Evolutionary conservation across 371 early-diverging fungal species (phyloP), one percentile per base, ranked within the genome.

Genomic region (Massospora cicadina): DNA sequence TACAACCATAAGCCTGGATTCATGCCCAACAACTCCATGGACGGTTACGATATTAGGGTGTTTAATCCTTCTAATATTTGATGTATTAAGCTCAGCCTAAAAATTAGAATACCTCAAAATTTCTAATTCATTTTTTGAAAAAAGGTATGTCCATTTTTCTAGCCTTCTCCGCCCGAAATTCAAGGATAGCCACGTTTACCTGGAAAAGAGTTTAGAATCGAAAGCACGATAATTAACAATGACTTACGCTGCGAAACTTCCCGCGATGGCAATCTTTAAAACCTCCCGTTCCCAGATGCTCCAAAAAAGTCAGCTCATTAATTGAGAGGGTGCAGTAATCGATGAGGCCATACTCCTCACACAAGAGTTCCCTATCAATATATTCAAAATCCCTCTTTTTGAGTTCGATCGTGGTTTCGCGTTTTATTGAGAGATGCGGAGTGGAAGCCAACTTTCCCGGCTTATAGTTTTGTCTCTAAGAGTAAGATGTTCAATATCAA

Each of bases 71-170:
- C 60, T 59, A 26, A 13, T 3, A 13, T 28, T 29, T n/a, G n/a
- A n/a, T n/a, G n/a, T n/a, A 10, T 3, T 10, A 23, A 59, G 29
- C 17, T 3, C 12, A 59, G 12, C 21, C 10, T 26, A 26, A 23
- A 59, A 59, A 59, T n/a, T 59, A 29, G 13, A 2, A 7, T 59
- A 59, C 60, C 26, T 59, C 60, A 59, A 25, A 28, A 59, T 59
- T 12, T 59, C 60, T 2, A 59, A 26, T 32, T 59, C 60, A 26
- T 29, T 26, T 32, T n/a, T 59, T 59, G 60, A 59, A 59, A 12
- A 29, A 31, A 17, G 13, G 13, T 1, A 59, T 26, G 21, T 59
- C 60, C 29, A 25, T 59, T 17, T 29, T 29, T 21, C 60, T 13
- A 13, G 31, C 60, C 29, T 59, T 59, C 26, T 59, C 60, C 27